Evolutionary conservation across 1,284 basidiomycete species (phyloP).

Genomic region (Fomitopsis palustris): DNA sequence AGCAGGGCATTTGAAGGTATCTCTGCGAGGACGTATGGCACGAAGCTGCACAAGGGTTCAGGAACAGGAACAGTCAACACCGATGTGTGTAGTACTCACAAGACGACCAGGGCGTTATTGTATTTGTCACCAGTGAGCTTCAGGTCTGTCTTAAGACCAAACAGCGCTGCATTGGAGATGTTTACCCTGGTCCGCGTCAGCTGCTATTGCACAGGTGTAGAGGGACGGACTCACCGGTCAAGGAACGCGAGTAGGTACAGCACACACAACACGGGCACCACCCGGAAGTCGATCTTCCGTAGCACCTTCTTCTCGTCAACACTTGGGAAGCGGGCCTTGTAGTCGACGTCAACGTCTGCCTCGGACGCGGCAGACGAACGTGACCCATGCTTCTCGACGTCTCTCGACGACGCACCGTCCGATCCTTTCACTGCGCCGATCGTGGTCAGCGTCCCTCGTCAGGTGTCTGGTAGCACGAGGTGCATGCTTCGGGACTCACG

Average conservation of each 20-base stretch:
- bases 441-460: neutral
- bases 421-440: neutral
- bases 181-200: conserved; percentile 12
- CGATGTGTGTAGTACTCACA: conserved; percentile 9
- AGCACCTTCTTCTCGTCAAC: conserved; percentile 15
- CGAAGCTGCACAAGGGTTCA: conserved; percentile 11
- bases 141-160: conserved; percentile 17
- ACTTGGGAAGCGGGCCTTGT: conserved; percentile 7
- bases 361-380: neutral
- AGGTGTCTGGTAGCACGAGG: neutral
- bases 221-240: conserved; percentile 13
- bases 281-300: conserved; percentile 16
- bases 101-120: conserved; percentile 20
- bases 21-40: conserved; percentile 19
- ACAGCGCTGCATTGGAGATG: conserved; percentile 20
- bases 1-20: conserved; percentile 20
- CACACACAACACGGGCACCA: conserved; percentile 16
- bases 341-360: conserved; percentile 1
- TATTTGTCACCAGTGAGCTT: conserved; percentile 15
- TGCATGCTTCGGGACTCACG: neutral
- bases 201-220: neutral
- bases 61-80: neutral
- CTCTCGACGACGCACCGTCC: neutral
- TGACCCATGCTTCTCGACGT: conserved; percentile 4
- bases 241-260: conserved; percentile 20